Base-by-base conservation (phyloP, 768 basidiomycete species). In the Calocybe cyanea region DNA sequence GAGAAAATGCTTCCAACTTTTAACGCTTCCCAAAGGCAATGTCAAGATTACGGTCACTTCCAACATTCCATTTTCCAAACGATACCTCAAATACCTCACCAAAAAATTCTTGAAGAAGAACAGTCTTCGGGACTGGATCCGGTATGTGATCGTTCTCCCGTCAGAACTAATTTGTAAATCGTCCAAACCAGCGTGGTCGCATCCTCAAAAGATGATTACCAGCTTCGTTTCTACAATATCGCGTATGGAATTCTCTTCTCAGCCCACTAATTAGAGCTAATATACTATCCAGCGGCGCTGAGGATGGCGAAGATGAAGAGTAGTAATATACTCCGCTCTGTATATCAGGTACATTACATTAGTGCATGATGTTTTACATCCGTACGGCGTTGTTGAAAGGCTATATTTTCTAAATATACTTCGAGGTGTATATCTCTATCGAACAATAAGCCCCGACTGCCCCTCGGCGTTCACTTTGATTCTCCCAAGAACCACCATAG, bases 41-140 rank as follows among this genome's bases (percentile, higher is more conserved):
- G 84, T 74, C 62, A 91, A 85, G 72, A 78, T 98, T 66, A 86
- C 83, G 45, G 81, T 98, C 56, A 82, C 85, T 41, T 85, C 92
- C 43, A 83, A 73, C 61, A 83, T 95, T 64, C 83, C 91, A 46
- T 87, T 97, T 72, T 97, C 95, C 41, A 98, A 98, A 75, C 81
- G 91, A 46, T 97, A 96, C 70, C 83, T 97, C 65, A 97, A 98
- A 72, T 99, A 98, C 73, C 77, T 98, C 50, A 97, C 95, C 52
- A 98, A 98, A 80, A 95, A 95, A 76, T 94, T 92, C 80, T 78
- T 98, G 71, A 98, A 98, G 81, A 96, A 96, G 82, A 93, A 94
- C 73, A 72, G 77, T 36, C 78, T 96, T 58, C 85, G 93, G 55
- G 94, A 97, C 72, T 97, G 92, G 89, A 92, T 97, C 65, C 93